Evolutionary conservation across 208 protist species (phyloP), one percentile per base, ranked within the genome.

Genomic region (Acanthamoeba castellanii): DNA sequence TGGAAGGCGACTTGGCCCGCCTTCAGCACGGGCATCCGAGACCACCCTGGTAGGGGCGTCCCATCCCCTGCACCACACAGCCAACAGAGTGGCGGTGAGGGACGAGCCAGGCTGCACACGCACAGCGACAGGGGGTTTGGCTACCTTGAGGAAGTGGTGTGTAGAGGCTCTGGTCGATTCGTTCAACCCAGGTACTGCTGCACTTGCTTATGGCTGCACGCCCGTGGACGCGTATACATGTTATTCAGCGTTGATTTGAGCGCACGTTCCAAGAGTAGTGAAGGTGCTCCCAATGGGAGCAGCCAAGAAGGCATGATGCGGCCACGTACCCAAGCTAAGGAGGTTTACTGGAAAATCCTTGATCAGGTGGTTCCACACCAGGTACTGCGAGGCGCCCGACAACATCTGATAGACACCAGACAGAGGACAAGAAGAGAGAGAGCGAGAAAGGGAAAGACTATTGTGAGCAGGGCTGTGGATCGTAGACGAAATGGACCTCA

Each of bases 321-420:
- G 59, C 52, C 9, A 7, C 70, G 70, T 8, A 78, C 70, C 70
- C 14, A 78, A 27, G 37, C 70, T 78, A 0, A 78, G 8, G 34
- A 78, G 32, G 70, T 78, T 78, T 2, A 78, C 70, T 6, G 70
- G 70, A n/a, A 78, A 78, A 25, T 88, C 81, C 61, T 61, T 61
- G 42, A 16, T 27, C 5, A 64, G 1, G 50, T 64, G 50, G 11
- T 6, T 64, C 13, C 20, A 88, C 5, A 2, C 0, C 7, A 64
- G 81, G 45, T 88, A 64, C 50, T 61, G 18, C 42, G 30, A 27
- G 45, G 34, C 27, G 37, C 50, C 42, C 25, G 81, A 32, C 27
- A 88, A 18, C 45, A 88, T 64, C 42, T 88, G 45, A 27, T 57
- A 0, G 76, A 11, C 2, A 20, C 37, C 37, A 37, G 37, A 37